phyloP scores from a whole-genome alignment of 371 early-diverging fungal genomes.

The Rhizopus stolonifer region DNA sequence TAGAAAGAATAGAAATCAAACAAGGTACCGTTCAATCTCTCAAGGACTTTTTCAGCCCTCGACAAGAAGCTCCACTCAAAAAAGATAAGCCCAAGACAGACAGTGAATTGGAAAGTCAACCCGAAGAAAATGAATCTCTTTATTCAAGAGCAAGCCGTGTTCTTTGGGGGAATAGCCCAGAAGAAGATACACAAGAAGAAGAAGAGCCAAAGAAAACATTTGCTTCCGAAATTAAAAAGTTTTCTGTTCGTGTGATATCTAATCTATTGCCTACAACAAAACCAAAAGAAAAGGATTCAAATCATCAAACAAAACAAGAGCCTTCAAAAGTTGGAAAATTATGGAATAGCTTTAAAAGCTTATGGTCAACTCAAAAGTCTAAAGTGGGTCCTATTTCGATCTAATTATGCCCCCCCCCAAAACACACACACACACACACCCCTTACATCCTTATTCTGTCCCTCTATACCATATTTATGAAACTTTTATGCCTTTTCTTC shows the following conservation, averaged over 20 bases:
- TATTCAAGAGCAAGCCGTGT: background rate
- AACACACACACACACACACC: no score
- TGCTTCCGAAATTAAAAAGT: slow-evolving; percentile 20
- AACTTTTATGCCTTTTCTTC: no score
- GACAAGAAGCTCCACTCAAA: slow-evolving; percentile 1
- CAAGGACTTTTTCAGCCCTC: slow-evolving; percentile 30
- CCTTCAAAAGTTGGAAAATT: slow-evolving; percentile 27
- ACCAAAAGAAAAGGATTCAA: background rate
- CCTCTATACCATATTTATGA: no score
- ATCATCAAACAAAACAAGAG: slow-evolving; percentile 2
- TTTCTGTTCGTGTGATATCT: slow-evolving; percentile 18
- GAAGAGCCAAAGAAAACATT: slow-evolving; percentile 10
- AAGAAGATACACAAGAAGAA: background rate
- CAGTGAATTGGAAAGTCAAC: background rate
- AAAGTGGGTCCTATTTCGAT: slow-evolving; percentile 24
- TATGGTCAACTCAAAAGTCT: slow-evolving; percentile 42
- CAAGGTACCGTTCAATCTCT: slow-evolving; percentile 40
- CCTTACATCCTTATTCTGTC: no score
- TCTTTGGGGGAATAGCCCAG: slow-evolving; percentile 2
- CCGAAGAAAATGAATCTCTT: no score
- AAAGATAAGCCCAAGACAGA: background rate
- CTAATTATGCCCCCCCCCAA: background rate
- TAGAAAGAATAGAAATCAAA: slow-evolving; percentile 27
- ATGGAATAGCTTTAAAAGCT: slow-evolving; percentile 46
- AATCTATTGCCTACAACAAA: slow-evolving; percentile 1